Conservation (phyloP, 805 yeast species). For the Komagataella ulmi region DNA sequence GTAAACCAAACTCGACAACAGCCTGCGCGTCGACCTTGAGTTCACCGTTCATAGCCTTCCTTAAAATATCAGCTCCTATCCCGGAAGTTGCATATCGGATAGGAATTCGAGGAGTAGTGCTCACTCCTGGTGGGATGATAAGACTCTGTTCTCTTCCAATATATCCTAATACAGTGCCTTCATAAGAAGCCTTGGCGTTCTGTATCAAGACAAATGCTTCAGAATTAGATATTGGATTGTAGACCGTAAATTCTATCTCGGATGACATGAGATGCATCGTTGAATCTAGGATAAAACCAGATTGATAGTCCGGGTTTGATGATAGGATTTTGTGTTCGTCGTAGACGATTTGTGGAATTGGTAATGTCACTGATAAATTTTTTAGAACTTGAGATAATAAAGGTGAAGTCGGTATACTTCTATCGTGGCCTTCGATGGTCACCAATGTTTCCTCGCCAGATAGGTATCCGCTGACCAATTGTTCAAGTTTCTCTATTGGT, state of each 20-base stretch:
- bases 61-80: conserved; percentile 33
- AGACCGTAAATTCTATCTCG: conserved; percentile 38
- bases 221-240: conserved; percentile 39
- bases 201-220: conserved; percentile 26
- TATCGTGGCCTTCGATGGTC: conserved; percentile 14
- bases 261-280: conserved; percentile 42
- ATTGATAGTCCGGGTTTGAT: conserved; percentile 2
- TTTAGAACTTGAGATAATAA: conserved; percentile 13
- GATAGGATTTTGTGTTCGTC: conserved; percentile 1
- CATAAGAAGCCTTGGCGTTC: conserved; percentile 33
- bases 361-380: conserved; percentile 13
- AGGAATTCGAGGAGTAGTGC: conserved; percentile 35
- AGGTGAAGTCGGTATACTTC: conserved; percentile 11
- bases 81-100: conserved; percentile 28
- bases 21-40: conserved; percentile 34
- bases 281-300: conserved; percentile 32
- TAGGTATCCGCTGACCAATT: conserved; percentile 22
- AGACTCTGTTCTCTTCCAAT: conserved; percentile 26
- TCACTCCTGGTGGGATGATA: conserved; percentile 37
- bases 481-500: conserved; percentile 14
- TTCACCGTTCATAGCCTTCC: conserved; percentile 36
- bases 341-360: conserved; percentile 12
- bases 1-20: conserved; percentile 24
- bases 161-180: conserved; percentile 32
- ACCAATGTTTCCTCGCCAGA: conserved; percentile 23